These are phyloP conservation scores for Mucor saturninus DNA, from an alignment of 371 early-diverging fungal genomes.

Conservation along the genomic window DNA sequence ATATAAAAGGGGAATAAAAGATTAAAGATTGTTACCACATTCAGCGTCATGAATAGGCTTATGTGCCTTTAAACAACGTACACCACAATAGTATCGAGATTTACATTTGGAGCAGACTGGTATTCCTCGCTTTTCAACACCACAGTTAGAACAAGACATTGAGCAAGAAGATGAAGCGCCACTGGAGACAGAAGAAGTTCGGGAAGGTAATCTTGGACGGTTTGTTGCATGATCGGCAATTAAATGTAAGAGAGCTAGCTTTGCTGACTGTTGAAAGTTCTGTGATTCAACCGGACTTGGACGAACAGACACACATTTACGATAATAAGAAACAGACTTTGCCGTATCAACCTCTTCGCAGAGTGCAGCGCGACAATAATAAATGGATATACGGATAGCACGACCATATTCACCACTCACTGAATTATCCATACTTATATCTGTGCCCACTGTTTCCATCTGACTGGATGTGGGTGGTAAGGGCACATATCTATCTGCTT, in stretches of 20 bases:
- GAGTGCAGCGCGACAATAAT: conserved; percentile 29
- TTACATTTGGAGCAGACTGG: conserved; percentile 52
- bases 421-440: neutral
- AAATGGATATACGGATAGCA: conserved; percentile 45
- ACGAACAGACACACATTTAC: conserved; percentile 35
- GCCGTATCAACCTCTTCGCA: conserved; percentile 25
- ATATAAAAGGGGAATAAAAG: neutral
- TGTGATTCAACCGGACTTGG: conserved; percentile 23
- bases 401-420: conserved; percentile 29
- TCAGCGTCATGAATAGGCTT: conserved; percentile 26
- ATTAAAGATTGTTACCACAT: conserved; percentile 15
- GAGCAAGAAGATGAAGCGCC: conserved; percentile 25
- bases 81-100: conserved; percentile 40
- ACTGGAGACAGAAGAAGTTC: conserved; percentile 40
- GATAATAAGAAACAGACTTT: conserved; percentile 36
- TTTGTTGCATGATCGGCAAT: conserved; percentile 13
- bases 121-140: conserved; percentile 46
- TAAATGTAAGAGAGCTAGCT: conserved; percentile 26
- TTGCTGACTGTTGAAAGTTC: conserved; percentile 27
- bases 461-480: neutral
- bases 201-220: conserved; percentile 24
- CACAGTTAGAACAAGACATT: conserved; percentile 43
- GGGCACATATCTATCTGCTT: conserved; percentile 22
- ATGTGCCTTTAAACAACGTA: conserved; percentile 39
- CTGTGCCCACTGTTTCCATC: conserved; percentile 1